Evolutionary conservation across 1,139 yeast genomes (phyloP).

Genomic region (Yamadazyma atlantica): DNA sequence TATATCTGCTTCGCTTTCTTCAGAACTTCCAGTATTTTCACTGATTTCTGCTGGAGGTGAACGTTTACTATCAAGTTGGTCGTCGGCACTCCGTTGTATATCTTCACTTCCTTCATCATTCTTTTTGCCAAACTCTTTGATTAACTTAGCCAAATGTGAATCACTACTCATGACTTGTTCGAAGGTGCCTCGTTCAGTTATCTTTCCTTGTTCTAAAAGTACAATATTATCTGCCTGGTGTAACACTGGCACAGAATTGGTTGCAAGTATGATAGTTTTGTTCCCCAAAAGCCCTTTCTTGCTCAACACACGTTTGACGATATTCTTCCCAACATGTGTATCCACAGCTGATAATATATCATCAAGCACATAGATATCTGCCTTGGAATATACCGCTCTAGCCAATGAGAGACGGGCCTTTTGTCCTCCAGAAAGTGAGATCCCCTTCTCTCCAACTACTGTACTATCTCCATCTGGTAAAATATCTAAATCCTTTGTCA

Average conservation of each 20-base stretch:
- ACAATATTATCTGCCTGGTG: constrained; percentile 29
- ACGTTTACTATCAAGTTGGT: too few relatives aligned
- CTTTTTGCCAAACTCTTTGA: constrained; percentile 25
- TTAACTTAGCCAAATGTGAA: constrained; percentile 23
- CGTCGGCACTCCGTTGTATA: constrained; percentile 5
- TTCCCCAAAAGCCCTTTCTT: constrained; percentile 28
- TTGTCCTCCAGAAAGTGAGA: constrained; percentile 46
- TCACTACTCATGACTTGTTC: constrained; percentile 21
- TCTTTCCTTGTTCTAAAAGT: constrained; percentile 25
- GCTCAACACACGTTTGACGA: constrained; percentile 30
- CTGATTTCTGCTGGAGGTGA: too few relatives aligned
- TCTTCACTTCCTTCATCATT: constrained; percentile 13
- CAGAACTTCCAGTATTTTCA: background rate
- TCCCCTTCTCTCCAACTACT: constrained; percentile 45
- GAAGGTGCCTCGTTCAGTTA: constrained; percentile 34
- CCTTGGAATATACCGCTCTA: constrained; percentile 41
- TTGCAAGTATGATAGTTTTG: constrained; percentile 38
- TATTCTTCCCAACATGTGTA: constrained; percentile 37
- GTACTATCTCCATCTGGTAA: constrained; percentile 44
- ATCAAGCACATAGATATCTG: constrained; percentile 39
- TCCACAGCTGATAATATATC: constrained; percentile 42
- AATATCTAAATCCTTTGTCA: constrained; percentile 31
- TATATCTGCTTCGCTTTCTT: constrained; percentile 5
- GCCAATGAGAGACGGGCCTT: constrained; percentile 43
- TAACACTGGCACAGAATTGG: constrained; percentile 38